These are phyloP conservation scores for Arabidopsis lyrata DNA, from an alignment of 441 rosid genomes.

Conservation along the genomic window DNA sequence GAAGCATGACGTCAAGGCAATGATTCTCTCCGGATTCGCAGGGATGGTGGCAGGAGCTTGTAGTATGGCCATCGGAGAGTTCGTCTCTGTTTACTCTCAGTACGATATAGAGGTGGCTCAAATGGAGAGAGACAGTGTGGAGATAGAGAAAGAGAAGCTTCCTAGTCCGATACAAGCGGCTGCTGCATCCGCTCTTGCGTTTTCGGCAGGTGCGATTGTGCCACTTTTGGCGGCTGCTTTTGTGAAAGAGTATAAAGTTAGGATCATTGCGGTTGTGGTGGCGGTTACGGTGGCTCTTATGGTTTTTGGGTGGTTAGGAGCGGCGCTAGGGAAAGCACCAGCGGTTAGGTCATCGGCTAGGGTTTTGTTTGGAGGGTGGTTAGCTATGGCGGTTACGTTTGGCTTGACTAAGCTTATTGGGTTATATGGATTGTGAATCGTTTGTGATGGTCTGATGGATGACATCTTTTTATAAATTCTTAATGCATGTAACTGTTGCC, in stretches of 20 bases:
- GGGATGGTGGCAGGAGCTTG: constrained; percentile 92
- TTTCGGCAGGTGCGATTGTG: constrained; percentile 78
- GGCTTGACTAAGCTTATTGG: constrained; percentile 84
- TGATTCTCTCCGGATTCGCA: constrained; percentile 88
- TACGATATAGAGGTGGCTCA: constrained; percentile 81
- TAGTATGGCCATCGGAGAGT: constrained; percentile 98
- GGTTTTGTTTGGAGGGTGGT: constrained; percentile 86
- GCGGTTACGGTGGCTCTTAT: constrained; percentile 67
- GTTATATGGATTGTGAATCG: constrained; percentile 49
- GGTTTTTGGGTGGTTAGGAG: constrained; percentile 76
- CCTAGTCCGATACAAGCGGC: constrained; percentile 88
- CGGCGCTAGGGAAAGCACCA: constrained; percentile 76
- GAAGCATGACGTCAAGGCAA: constrained; percentile 71
- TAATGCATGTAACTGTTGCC: neutral
- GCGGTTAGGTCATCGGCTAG: constrained; percentile 59
- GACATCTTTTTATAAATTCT: neutral
- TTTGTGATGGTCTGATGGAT: neutral
- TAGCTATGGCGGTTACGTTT: constrained; percentile 90
- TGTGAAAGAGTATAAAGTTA: constrained; percentile 61
- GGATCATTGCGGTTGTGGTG: constrained; percentile 57
- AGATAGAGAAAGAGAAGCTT: constrained; percentile 51
- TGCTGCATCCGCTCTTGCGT: constrained; percentile 79
- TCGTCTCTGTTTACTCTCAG: constrained; percentile 89
- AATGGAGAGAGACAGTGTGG: constrained; percentile 53
- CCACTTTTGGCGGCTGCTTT: constrained; percentile 86